These are phyloP conservation scores for Magnusiomyces tetraspermus DNA, from an alignment of 1,139 yeast species.

Conservation along the genomic window DNA sequence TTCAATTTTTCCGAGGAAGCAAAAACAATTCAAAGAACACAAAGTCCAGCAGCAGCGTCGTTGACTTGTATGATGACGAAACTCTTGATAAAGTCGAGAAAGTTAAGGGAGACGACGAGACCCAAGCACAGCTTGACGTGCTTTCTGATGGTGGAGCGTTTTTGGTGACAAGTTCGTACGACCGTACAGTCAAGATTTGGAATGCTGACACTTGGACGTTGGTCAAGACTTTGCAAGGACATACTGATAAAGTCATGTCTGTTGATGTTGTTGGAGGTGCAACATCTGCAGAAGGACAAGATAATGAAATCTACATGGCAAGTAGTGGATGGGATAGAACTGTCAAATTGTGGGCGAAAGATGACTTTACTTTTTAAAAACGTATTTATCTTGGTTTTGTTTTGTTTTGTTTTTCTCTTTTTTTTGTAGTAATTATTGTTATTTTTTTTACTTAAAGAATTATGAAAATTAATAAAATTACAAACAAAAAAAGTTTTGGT, in stretches of 20 bases:
- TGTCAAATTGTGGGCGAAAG: constrained; percentile 24
- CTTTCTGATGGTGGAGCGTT: constrained; percentile 37
- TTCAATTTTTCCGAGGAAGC: constrained; percentile 37
- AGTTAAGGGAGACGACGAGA: constrained; percentile 25
- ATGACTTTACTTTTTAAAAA: constrained; percentile 2
- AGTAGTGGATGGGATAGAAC: constrained; percentile 81
- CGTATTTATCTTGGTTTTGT: too few species aligned
- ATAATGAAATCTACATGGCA: constrained; percentile 31
- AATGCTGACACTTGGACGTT: constrained; percentile 67
- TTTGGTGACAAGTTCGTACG: constrained; percentile 60
- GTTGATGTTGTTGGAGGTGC: constrained; percentile 40
- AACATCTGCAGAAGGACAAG: constrained; percentile 31
- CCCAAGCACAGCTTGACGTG: constrained; percentile 19
- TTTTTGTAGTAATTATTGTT: neutral
- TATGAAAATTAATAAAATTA: neutral
- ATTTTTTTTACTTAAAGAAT: neutral
- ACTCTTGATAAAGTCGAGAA: neutral
- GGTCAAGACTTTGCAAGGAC: constrained; percentile 45
- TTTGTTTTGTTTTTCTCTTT: neutral
- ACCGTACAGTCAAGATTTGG: constrained; percentile 52
- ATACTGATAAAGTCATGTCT: constrained; percentile 63
- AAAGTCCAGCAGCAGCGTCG: neutral
- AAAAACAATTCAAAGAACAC: neutral
- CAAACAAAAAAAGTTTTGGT: neutral
- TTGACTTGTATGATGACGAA: constrained; percentile 18